Evolutionary conservation across 2,329 filamentous ascomycete species (phyloP).

Genomic region (Onygenales sp.): DNA sequence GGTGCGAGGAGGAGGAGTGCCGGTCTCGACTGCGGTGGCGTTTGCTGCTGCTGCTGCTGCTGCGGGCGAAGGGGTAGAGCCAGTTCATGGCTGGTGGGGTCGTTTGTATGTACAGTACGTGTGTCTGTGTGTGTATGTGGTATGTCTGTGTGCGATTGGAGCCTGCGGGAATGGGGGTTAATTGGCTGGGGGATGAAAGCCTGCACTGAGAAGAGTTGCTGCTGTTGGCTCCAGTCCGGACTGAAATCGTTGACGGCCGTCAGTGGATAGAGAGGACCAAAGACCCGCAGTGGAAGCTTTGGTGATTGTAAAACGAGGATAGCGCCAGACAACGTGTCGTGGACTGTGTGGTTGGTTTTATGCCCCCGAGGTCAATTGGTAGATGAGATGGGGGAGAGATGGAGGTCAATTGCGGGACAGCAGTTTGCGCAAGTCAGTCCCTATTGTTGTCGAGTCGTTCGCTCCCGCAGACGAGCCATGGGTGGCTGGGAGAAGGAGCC

Average conservation of each 20-base stretch:
- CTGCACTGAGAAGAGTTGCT: background rate
- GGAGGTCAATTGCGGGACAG: too few relatives aligned
- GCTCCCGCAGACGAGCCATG: background rate
- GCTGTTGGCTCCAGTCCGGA: background rate
- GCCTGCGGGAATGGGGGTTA: background rate
- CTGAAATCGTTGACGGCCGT: background rate
- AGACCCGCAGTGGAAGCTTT: background rate
- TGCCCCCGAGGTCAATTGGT: too few relatives aligned
- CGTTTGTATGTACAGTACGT: background rate
- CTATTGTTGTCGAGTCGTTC: too few relatives aligned
- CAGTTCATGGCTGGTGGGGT: conserved; percentile 30
- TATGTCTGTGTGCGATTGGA: background rate
- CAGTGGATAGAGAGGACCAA: too few relatives aligned
- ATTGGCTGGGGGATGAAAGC: background rate
- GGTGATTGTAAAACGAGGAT: background rate
- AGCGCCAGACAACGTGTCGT: background rate
- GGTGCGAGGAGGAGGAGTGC: conserved; percentile 21
- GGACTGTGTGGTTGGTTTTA: too few relatives aligned
- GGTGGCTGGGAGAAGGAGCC: background rate
- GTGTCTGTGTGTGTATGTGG: background rate
- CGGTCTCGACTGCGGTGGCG: conserved; percentile 27
- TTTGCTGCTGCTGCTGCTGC: conserved; percentile 14
- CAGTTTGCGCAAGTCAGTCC: too few relatives aligned
- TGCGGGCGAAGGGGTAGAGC: conserved; percentile 30
- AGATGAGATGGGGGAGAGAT: too few relatives aligned